A percentile compares a stretch with the other conserved stretches of the same genome.
phyloP scores from a whole-genome alignment of 23 red algal genomes.

The Gracilaria domingensis region DNA sequence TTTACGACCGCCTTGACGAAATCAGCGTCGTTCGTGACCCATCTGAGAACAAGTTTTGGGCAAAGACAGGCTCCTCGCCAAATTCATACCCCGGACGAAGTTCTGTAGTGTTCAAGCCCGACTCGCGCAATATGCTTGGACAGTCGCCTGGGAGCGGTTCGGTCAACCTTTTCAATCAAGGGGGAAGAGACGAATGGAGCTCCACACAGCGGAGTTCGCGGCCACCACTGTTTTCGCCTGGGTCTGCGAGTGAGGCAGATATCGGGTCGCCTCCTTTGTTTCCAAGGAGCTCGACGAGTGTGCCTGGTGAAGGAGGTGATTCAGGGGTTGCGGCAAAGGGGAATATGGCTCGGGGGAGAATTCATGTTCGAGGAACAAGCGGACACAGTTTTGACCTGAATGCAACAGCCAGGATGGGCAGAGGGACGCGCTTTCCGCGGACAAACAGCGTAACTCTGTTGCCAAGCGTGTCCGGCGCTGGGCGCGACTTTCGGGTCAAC shows the following conservation, averaged over 20 bases:
- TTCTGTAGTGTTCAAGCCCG: neutral
- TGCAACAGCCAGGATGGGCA: conserved; percentile 17
- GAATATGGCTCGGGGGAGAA: conserved; percentile 7
- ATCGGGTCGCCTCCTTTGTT: neutral
- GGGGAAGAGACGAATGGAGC: conserved; percentile 3
- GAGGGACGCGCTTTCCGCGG: conserved; percentile 10
- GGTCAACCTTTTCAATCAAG: neutral
- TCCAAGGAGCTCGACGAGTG: no score
- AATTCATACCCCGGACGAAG: conserved; percentile 5
- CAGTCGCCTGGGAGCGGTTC: neutral
- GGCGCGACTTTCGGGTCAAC: neutral
- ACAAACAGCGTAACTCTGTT: conserved; percentile 37
- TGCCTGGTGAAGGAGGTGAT: neutral
- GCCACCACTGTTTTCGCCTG: neutral
- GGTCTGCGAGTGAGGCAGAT: neutral
- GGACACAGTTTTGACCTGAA: conserved; percentile 49
- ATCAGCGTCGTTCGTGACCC: neutral
- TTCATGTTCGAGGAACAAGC: conserved; percentile 55
- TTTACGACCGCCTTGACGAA: conserved; percentile 25
- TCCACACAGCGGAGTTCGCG: neutral
- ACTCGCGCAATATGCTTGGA: neutral
- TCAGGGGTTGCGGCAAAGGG: neutral
- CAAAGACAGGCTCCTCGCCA: conserved; percentile 1
- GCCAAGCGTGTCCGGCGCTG: conserved; percentile 9
- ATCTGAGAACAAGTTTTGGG: neutral